Base-by-base conservation (phyloP, 2,329 filamentous ascomycete genomes). In the Phaeosphaeriaceae sp. region DNA sequence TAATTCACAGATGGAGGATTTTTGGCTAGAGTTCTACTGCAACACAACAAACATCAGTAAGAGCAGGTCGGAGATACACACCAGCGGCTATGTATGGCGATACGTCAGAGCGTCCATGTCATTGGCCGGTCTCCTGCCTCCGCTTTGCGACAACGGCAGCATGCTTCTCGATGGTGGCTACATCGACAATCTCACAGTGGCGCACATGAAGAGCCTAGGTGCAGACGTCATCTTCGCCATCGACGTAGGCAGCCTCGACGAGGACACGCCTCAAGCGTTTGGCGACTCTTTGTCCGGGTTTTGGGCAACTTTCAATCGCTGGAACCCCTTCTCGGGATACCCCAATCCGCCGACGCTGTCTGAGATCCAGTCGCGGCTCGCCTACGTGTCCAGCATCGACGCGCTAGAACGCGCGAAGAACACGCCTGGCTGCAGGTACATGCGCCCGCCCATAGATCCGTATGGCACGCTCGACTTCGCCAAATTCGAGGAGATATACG, bases 1-100 rank as follows among this genome's bases (percentile, higher is more conserved):
- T 15, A 92, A 97, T 71, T 91, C 92, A 10, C 95, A 98, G 74
- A 98, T 99, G 57, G 95, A 99, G 79, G 95, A 99, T 76, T 99
- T 98, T 72, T 99, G 95, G 95, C 86, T 99, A 11, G 93, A 97
- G 67, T 99, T 92, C 76, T 99, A 99, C 80, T 99, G 96, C 85
- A 99, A 99, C 79, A 98, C 95, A 0, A 99, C 96, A 40, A 99
- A 98, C 77, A 98, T 99, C 79, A 96, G 91, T 81, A 96, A 96
- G 77, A 95, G 91, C 60, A 87, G 94, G 20, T 88, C 88, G 2
- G 95, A 99, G 75, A 93, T 96, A 65, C 95, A 99, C 78, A 97
- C 93, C 0, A 95, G 91, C 60, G 95, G 95, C 15, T 99, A 99
- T 72, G 94, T 95, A 0, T 99, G 95, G 95, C 88, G 96, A 44